A percentile compares a stretch with the other conserved stretches of the same genome.
Evolutionary conservation across 2,329 filamentous ascomycete species (phyloP).

Genomic region (Aureobasidium mangrovei): DNA sequence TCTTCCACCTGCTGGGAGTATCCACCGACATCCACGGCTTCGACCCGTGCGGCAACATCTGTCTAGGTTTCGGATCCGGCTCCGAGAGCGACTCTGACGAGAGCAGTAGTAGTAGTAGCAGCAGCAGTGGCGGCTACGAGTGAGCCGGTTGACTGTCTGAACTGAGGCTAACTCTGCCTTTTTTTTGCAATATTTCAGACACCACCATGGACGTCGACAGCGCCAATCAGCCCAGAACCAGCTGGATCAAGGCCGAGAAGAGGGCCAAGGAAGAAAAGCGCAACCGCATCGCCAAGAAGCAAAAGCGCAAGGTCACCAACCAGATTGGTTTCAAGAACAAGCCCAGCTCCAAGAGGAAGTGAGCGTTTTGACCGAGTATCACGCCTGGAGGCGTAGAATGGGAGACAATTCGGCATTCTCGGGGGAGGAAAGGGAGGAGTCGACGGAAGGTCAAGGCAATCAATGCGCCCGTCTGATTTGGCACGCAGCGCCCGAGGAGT

Average conservation of each 20-base stretch:
- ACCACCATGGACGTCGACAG: slow-evolving; percentile 34
- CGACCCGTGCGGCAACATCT: slow-evolving; percentile 26
- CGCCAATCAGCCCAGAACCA: slow-evolving; percentile 18
- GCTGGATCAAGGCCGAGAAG: slow-evolving; percentile 18
- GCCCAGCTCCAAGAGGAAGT: slow-evolving; percentile 21
- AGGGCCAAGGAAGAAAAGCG: slow-evolving; percentile 26
- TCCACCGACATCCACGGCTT: slow-evolving; percentile 33
- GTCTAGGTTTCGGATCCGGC: slow-evolving; percentile 28
- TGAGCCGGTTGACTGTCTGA: slow-evolving; percentile 10
- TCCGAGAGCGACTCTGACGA: slow-evolving; percentile 12
- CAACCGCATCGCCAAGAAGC: slow-evolving; percentile 27
- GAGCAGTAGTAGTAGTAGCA: slow-evolving; percentile 7
- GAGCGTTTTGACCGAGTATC: background rate
- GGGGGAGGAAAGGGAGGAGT: background rate
- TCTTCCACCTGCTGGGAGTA: slow-evolving; percentile 32
- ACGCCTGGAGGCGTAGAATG: background rate
- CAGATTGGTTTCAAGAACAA: slow-evolving; percentile 30
- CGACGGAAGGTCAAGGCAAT: background rate
- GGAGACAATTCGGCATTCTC: background rate
- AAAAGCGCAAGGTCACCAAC: slow-evolving; percentile 31
- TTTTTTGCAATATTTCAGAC: slow-evolving; percentile 14
- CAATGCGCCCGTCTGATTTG: too few relatives aligned
- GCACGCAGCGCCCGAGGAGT: background rate
- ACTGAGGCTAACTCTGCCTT: slow-evolving; percentile 14
- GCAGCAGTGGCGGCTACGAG: slow-evolving; percentile 9